Conservation (phyloP, 306 rosid genomes). For the Glycine soja region DNA sequence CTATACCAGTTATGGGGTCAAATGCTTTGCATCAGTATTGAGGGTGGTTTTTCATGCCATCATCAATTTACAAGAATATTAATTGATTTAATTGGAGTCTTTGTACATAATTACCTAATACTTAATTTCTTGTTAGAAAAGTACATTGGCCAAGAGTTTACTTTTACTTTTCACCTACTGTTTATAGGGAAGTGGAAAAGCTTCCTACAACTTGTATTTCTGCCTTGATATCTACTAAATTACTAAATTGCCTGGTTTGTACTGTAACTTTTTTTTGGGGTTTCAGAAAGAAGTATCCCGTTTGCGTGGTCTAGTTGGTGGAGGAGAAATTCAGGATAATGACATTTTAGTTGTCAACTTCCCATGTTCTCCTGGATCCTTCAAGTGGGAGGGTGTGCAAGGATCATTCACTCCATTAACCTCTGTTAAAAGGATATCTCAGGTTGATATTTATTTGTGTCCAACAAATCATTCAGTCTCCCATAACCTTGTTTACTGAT, state of each 20-base stretch:
- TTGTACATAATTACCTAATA: background rate
- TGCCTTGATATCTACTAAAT: slow-evolving; percentile 16
- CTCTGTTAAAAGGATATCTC: slow-evolving; percentile 67
- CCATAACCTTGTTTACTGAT: slow-evolving; percentile 38
- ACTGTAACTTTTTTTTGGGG: background rate
- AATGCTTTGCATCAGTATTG: no score
- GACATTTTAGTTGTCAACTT: slow-evolving; percentile 63
- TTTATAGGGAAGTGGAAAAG: slow-evolving; percentile 8
- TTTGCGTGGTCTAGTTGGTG: slow-evolving; percentile 68
- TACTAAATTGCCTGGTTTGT: slow-evolving; percentile 13
- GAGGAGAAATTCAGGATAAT: slow-evolving; percentile 75
- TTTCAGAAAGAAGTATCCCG: slow-evolving; percentile 87
- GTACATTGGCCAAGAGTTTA: background rate
- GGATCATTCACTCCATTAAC: slow-evolving; percentile 85
- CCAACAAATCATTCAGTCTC: slow-evolving; percentile 28
- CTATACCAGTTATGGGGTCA: no score
- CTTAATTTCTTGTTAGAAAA: background rate
- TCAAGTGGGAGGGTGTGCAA: slow-evolving; percentile 86
- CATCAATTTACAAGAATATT: background rate
- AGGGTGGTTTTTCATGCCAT: slow-evolving; percentile 29
- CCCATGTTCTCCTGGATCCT: slow-evolving; percentile 92
- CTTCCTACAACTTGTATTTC: slow-evolving; percentile 19
- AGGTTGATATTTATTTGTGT: slow-evolving; percentile 54
- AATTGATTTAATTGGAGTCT: background rate
- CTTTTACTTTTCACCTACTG: background rate